phyloP scores from a whole-genome alignment of 352 stramenopile genomes.

The Globisporangium perplexum region DNA sequence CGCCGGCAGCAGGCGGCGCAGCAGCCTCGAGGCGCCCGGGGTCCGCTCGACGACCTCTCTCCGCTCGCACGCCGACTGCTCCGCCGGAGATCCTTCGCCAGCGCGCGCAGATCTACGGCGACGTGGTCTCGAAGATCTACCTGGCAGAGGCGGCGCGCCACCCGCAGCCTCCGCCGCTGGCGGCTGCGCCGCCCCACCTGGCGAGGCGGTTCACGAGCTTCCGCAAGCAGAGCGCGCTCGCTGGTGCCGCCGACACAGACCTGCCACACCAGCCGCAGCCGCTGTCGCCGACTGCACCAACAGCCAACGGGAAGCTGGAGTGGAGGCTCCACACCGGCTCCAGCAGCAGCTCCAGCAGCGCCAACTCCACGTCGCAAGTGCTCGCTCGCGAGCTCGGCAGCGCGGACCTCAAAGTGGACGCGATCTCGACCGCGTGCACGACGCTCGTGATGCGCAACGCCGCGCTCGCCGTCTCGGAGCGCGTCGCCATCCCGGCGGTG shows the following conservation, averaged over 20 bases:
- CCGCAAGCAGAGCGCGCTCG: slow-evolving; percentile 9
- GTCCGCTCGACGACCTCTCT: slow-evolving; percentile 16
- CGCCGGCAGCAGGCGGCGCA: neutral
- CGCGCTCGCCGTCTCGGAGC: slow-evolving; percentile 33
- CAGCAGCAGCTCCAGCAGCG: neutral
- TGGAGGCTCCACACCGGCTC: slow-evolving; percentile 6
- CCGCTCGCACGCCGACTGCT: slow-evolving; percentile 17
- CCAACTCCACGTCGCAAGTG: neutral
- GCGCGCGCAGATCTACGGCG: slow-evolving; percentile 42
- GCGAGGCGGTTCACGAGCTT: slow-evolving; percentile 26
- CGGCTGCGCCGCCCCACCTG: slow-evolving; percentile 8
- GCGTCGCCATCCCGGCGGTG: slow-evolving; percentile 43
- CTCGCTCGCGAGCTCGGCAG: slow-evolving; percentile 2
- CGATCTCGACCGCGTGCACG: slow-evolving; percentile 22
- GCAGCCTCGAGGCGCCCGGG: neutral
- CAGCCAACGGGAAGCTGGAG: slow-evolving; percentile 2
- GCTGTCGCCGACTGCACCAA: neutral
- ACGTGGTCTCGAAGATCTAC: slow-evolving; percentile 48
- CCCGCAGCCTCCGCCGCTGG: neutral
- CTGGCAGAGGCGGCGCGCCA: slow-evolving; percentile 13
- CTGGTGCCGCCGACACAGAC: neutral
- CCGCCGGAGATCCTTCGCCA: slow-evolving; percentile 32
- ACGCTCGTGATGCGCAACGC: slow-evolving; percentile 63
- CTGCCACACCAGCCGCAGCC: neutral
- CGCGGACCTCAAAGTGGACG: slow-evolving; percentile 6